phyloP scores from a whole-genome alignment of 163 green algal genomes.

The Scenedesmus sp. region DNA sequence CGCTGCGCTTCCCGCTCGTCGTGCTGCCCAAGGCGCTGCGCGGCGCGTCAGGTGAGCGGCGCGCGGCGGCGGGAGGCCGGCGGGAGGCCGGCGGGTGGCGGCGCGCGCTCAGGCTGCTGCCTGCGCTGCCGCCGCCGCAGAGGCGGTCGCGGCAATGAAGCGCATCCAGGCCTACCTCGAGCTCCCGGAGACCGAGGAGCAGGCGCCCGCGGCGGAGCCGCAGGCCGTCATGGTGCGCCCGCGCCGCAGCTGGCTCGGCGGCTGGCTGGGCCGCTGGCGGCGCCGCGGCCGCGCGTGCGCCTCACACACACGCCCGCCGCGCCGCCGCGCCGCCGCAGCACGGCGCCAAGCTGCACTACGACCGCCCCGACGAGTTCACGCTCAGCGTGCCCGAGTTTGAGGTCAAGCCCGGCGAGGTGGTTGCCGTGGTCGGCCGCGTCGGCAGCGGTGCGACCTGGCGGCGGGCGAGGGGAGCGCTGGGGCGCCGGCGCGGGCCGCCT shows the following conservation, averaged over 20 bases:
- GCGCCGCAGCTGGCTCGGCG: too few species aligned
- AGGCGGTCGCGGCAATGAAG: conserved; percentile 56
- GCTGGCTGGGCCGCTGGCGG: too few species aligned
- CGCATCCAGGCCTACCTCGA: conserved; percentile 62
- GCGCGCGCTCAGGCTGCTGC: neutral
- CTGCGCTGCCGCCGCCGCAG: conserved; percentile 30
- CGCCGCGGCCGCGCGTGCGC: too few species aligned
- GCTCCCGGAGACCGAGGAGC: conserved; percentile 51
- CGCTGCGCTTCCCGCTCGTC: conserved; percentile 76
- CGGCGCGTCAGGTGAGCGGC: conserved; percentile 54
- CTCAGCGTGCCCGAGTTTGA: conserved; percentile 53
- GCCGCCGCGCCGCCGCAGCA: too few species aligned
- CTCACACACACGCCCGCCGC: too few species aligned
- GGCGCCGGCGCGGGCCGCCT: too few species aligned
- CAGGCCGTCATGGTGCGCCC: conserved; percentile 54
- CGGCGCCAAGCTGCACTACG: conserved; percentile 53
- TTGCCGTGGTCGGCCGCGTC: conserved; percentile 61
- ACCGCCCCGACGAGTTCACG: conserved; percentile 55
- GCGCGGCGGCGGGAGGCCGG: too few species aligned
- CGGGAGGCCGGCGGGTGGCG: neutral
- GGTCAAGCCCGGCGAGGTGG: conserved; percentile 58
- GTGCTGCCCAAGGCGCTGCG: conserved; percentile 74
- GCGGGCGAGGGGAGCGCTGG: neutral
- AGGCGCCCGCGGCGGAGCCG: conserved; percentile 33
- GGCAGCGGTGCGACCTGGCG: conserved; percentile 49